Evolutionary conservation across 441 rosid genomes (phyloP).

Genomic region (Corymbia citriodora): DNA sequence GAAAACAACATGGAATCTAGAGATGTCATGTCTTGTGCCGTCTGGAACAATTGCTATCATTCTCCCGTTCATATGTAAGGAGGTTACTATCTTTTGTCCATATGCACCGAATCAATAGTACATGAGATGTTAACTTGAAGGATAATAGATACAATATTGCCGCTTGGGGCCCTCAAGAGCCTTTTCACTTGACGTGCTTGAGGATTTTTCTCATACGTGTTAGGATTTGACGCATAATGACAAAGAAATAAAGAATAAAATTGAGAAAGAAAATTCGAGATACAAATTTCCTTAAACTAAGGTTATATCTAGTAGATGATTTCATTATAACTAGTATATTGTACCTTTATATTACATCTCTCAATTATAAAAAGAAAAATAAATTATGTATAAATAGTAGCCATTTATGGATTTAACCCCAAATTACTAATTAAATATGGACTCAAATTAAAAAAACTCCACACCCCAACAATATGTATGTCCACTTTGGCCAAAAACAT

Average conservation of each 20-base stretch:
- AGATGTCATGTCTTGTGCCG: not conserved
- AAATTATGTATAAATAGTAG: too few species aligned
- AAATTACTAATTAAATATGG: too few species aligned
- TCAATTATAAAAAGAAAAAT: not conserved
- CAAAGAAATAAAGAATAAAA: not conserved
- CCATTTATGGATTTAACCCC: not conserved
- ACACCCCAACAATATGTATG: not conserved
- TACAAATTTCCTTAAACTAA: not conserved
- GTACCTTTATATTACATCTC: rapidly evolving
- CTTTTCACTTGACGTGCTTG: not conserved
- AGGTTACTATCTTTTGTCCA: not conserved
- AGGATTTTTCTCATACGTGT: not conserved
- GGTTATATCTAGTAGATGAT: not conserved
- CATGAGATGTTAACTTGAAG: not conserved
- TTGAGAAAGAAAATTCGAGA: not conserved
- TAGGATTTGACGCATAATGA: rapidly evolving
- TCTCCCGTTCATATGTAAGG: not conserved
- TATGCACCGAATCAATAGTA: rapidly evolving
- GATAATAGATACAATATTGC: not conserved
- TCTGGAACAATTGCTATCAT: not conserved
- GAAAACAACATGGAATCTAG: not conserved
- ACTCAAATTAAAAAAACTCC: not conserved
- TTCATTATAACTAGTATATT: too few species aligned
- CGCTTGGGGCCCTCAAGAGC: not conserved
- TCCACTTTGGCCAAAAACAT: not conserved